These are phyloP conservation scores for Pythium rishiriense DNA, from an alignment of 352 stramenopile genomes.

Conservation along the genomic window DNA sequence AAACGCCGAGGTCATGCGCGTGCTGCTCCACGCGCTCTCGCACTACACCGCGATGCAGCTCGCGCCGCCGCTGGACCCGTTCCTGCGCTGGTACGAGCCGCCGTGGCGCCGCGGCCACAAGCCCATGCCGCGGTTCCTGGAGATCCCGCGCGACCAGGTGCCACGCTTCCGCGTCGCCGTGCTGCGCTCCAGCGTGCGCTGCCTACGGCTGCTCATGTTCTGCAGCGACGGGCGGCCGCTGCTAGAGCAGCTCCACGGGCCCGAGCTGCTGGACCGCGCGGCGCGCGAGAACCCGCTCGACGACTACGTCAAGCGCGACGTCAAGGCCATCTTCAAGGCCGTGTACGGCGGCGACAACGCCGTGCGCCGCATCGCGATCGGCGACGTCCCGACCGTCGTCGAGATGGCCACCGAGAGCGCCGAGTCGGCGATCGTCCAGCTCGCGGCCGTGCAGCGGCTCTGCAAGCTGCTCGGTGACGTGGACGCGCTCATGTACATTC, in stretches of 20 bases:
- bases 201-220: slow-evolving; percentile 62
- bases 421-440: slow-evolving; percentile 63
- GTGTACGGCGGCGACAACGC: slow-evolving; percentile 73
- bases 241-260: slow-evolving; percentile 42
- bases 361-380: slow-evolving; percentile 60
- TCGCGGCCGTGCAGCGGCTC: slow-evolving; percentile 48
- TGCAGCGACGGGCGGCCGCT: slow-evolving; percentile 47
- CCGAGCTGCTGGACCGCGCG: slow-evolving; percentile 51
- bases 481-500: slow-evolving; percentile 33
- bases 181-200: slow-evolving; percentile 51
- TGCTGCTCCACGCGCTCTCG: slow-evolving; percentile 44
- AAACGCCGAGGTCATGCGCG: slow-evolving; percentile 45
- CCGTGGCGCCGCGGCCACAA: slow-evolving; percentile 45
- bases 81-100: slow-evolving; percentile 56
- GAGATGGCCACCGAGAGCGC: slow-evolving; percentile 68
- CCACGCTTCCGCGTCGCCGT: slow-evolving; percentile 54
- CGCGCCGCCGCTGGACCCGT: slow-evolving; percentile 56
- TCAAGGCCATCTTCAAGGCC: slow-evolving; percentile 70
- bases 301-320: slow-evolving; percentile 71
- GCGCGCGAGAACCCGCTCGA: slow-evolving; percentile 64
- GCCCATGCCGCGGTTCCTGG: slow-evolving; percentile 49
- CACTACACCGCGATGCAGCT: slow-evolving; percentile 43
- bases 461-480: slow-evolving; percentile 47
- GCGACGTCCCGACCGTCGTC: slow-evolving; percentile 47
- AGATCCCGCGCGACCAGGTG: slow-evolving; percentile 47